Evolutionary conservation across 495 filamentous ascomycete genomes (phyloP), one percentile per base, ranked within the genome.

Genomic region (Aspergillus bertholletiae): DNA sequence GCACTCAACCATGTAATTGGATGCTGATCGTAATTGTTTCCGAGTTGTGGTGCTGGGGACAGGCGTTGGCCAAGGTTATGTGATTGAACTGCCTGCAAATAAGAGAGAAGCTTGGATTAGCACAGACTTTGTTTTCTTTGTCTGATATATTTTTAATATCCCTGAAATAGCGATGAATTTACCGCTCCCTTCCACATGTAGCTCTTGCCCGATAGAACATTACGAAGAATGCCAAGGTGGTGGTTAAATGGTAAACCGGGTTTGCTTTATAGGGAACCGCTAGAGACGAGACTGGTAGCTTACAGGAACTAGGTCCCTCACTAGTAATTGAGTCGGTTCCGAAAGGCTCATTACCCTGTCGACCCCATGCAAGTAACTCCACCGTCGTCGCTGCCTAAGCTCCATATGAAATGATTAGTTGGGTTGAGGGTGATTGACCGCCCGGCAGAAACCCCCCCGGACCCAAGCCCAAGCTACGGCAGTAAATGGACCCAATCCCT

Each of bases 141-240:
- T 70, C 66, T 64, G 68, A 76, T 74, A 74, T 73, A 69, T 70
- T 66, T 74, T 74, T 76, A 76, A 76, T 76, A 74, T 73, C 70
- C 71, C 68, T 59, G 63, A 73, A 74, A 60, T 63, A 68, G 66
- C 66, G 68, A 70, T 74, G 67, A 71, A 70, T 68, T 72, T 73
- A 65, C 63, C 70, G 61, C 69, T 72, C 68, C 64, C 72, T 74
- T 56, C 53, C 50, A 58, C 57, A 15, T 37, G 34, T 37, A 37
- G 34, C 34, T 37, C 2, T 37, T 5, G 39, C 44, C 41, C 45
- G n/a, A 18, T 17, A 20, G 18, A n/a, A 32, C 30, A 47, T 20
- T 47, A n/a, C n/a, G n/a, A n/a, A n/a, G n/a, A n/a, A n/a, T n/a
- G n/a, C n/a, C n/a, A n/a, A n/a, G n/a, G n/a, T n/a, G n/a, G n/a